Conservation (phyloP, 2,329 filamentous ascomycete species). For the Pochonia chlamydosporia region DNA sequence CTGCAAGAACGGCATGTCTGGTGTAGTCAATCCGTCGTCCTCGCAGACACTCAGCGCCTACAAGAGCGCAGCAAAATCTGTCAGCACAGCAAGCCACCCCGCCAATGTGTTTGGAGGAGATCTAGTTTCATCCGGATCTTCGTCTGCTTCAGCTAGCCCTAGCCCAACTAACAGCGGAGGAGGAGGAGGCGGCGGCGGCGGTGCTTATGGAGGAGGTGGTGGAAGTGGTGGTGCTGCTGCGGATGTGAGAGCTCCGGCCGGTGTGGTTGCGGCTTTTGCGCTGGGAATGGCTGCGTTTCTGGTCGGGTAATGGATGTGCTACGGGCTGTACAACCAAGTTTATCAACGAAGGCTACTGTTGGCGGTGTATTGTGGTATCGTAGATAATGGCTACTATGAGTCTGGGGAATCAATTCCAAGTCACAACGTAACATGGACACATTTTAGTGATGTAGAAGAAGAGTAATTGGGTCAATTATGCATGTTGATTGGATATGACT, state of each 20-base stretch:
- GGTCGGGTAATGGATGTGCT: neutral
- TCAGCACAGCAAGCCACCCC: constrained; percentile 1
- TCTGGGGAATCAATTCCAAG: no score
- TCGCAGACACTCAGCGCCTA: constrained; percentile 12
- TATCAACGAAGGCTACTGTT: no score
- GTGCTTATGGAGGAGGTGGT: neutral
- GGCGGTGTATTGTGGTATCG: no score
- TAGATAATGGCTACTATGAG: no score
- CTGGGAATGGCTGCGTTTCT: constrained; percentile 8
- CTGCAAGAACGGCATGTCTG: constrained; percentile 18
- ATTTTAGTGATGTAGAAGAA: no score
- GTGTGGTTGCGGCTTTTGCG: constrained; percentile 4
- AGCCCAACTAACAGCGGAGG: constrained; percentile 2
- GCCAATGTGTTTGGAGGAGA: neutral
- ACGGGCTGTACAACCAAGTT: no score
- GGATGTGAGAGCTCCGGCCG: constrained; percentile 3
- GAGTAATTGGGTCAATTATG: no score
- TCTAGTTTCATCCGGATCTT: neutral
- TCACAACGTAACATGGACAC: no score
- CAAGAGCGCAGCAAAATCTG: constrained; percentile 2
- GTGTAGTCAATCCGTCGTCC: constrained; percentile 14
- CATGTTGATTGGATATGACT: no score
- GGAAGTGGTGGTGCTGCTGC: constrained; percentile 3
- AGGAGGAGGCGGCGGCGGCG: constrained; percentile 4
- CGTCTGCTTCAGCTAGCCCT: neutral